Conservation (phyloP, 1,139 yeast genomes). For the Candida neerlandica region DNA sequence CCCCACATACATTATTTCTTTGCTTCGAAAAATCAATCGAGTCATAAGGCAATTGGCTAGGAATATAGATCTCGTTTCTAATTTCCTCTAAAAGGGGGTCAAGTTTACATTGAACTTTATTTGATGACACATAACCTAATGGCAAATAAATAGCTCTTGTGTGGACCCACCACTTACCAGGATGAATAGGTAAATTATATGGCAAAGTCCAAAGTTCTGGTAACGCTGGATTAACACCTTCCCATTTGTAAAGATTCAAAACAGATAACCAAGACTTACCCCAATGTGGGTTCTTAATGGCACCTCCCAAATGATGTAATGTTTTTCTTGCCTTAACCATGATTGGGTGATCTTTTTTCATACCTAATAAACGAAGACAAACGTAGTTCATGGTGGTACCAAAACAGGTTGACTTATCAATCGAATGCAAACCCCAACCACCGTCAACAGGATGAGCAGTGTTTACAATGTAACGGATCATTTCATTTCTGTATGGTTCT, state of each 20-base stretch:
- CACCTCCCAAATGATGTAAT: slow-evolving; percentile 79
- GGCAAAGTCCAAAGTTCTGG: slow-evolving; percentile 94
- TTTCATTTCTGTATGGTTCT: slow-evolving; percentile 63
- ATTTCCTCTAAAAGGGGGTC: slow-evolving; percentile 66
- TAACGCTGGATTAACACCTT: slow-evolving; percentile 97
- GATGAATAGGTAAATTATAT: slow-evolving; percentile 78
- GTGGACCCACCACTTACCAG: slow-evolving; percentile 99
- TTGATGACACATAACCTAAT: slow-evolving; percentile 75
- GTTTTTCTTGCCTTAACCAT: slow-evolving; percentile 77
- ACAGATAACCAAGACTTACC: slow-evolving; percentile 91
- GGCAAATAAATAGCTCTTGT: slow-evolving; percentile 92
- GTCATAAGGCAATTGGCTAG: slow-evolving; percentile 56
- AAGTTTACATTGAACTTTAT: slow-evolving; percentile 55
- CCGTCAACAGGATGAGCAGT: slow-evolving; percentile 97
- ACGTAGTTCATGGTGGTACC: slow-evolving; percentile 93
- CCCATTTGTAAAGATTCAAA: slow-evolving; percentile 86
- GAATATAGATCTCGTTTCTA: slow-evolving; percentile 72
- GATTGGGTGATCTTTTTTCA: slow-evolving; percentile 74
- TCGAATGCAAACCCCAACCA: slow-evolving; percentile 98
- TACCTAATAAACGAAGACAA: slow-evolving; percentile 72
- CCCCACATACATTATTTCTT: slow-evolving; percentile 86
- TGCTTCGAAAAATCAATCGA: slow-evolving; percentile 66
- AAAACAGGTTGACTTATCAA: slow-evolving; percentile 91
- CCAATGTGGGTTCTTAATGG: slow-evolving; percentile 93
- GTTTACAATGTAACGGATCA: slow-evolving; percentile 82